Evolutionary conservation across 257 asterid species (phyloP).

Genomic region (Solanum pimpinellifolium): DNA sequence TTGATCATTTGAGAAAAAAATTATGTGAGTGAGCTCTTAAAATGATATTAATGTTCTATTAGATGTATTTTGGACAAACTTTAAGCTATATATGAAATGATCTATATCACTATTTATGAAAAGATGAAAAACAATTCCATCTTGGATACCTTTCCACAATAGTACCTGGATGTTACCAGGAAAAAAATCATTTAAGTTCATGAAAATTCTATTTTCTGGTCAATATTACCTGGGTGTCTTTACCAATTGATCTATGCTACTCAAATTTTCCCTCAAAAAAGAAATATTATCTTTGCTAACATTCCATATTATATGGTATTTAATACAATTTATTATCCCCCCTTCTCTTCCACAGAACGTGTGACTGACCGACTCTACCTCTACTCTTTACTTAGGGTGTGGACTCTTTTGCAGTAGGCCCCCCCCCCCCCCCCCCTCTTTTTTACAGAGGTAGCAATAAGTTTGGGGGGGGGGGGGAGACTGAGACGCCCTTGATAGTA

Average conservation of each 20-base stretch:
- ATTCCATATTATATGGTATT: background rate
- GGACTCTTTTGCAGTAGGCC: background rate
- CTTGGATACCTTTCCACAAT: background rate
- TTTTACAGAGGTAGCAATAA: background rate
- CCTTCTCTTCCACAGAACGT: background rate
- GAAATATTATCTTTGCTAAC: background rate
- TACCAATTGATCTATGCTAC: background rate
- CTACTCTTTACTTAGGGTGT: background rate
- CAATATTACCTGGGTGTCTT: background rate
- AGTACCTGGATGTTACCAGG: background rate
- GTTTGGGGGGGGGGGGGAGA: too few relatives aligned
- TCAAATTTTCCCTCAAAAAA: background rate
- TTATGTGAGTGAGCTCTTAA: background rate
- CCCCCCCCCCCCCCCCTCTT: too few relatives aligned
- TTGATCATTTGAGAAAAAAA: background rate
- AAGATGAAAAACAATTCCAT: background rate
- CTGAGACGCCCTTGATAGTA: background rate
- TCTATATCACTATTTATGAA: background rate
- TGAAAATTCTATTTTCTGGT: background rate
- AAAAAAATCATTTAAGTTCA: background rate
- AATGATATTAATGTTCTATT: background rate
- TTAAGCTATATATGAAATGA: background rate
- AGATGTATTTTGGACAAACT: background rate
- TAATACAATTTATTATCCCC: background rate
- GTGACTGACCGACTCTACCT: background rate